phyloP scores from a whole-genome alignment of 768 basidiomycete species.

The Pulveroboletus sp. region DNA sequence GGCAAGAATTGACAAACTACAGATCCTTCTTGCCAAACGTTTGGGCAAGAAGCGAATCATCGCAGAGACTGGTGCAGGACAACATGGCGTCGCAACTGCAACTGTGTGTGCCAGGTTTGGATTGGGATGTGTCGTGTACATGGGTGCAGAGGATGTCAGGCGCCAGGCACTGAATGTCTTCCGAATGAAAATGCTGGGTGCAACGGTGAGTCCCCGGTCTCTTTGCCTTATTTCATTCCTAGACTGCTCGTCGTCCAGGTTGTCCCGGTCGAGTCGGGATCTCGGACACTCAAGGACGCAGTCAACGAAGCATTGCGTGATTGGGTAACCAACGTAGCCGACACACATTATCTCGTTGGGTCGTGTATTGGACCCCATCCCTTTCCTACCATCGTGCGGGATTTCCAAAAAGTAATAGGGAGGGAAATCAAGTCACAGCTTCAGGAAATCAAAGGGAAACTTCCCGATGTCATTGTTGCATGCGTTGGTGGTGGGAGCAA shows the following conservation, averaged over 20 bases:
- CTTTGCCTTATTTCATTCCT: neutral
- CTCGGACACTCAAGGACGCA: conserved; percentile 94
- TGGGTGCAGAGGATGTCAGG: conserved; percentile 97
- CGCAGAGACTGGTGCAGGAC: conserved; percentile 97
- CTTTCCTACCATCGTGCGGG: conserved; percentile 97
- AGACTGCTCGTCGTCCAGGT: conserved; percentile 49
- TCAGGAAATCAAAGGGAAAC: conserved; percentile 64
- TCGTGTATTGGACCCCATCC: conserved; percentile 98
- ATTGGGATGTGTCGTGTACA: conserved; percentile 92
- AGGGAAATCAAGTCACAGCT: conserved; percentile 91
- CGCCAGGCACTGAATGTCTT: conserved; percentile 97
- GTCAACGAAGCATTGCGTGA: conserved; percentile 98
- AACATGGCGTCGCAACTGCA: conserved; percentile 98
- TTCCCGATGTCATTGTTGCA: conserved; percentile 91
- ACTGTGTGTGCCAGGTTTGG: conserved; percentile 98
- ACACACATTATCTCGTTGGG: conserved; percentile 94
- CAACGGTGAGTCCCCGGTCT: conserved; percentile 47
- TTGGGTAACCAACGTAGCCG: conserved; percentile 95
- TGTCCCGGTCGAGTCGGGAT: conserved; percentile 88
- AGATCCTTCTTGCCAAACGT: conserved; percentile 92
- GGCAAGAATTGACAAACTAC: neutral
- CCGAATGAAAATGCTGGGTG: conserved; percentile 96
- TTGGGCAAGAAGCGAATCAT: conserved; percentile 96
- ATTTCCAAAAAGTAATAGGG: conserved; percentile 95
- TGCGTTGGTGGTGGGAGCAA: conserved; percentile 98